Evolutionary conservation across 1,284 basidiomycete species (phyloP).

Genomic region (Tilletia walkeri): DNA sequence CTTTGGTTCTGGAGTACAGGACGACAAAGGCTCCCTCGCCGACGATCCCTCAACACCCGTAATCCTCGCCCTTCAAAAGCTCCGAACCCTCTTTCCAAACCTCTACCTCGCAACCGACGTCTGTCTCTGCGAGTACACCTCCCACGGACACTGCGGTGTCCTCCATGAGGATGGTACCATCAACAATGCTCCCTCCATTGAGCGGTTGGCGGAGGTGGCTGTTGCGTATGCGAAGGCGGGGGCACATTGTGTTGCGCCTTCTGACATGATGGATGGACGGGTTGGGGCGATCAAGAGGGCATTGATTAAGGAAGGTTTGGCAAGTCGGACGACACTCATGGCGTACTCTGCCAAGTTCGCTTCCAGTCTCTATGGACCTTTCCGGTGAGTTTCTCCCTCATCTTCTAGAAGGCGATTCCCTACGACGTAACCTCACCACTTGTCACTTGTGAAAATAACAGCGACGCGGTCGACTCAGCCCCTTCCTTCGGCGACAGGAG

Average conservation of each 20-base stretch:
- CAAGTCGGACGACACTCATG: constrained; percentile 75
- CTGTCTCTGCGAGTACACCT: constrained; percentile 99
- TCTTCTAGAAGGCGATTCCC: background rate
- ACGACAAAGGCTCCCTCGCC: constrained; percentile 76
- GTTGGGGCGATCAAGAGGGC: constrained; percentile 83
- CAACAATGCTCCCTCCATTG: constrained; percentile 60
- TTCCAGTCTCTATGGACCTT: constrained; percentile 92
- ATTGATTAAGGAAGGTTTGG: constrained; percentile 78
- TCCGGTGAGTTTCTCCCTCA: constrained; percentile 66
- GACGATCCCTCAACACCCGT: constrained; percentile 89
- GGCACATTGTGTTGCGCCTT: constrained; percentile 95
- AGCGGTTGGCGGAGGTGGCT: constrained; percentile 86
- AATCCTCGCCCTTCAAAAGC: constrained; percentile 78
- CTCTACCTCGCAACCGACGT: constrained; percentile 81
- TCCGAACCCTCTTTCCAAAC: constrained; percentile 73
- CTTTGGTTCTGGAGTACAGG: constrained; percentile 61
- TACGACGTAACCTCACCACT: background rate
- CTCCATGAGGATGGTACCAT: constrained; percentile 73
- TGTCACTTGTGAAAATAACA: constrained; percentile 49
- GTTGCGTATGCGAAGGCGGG: constrained; percentile 89
- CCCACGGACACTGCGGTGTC: constrained; percentile 93
- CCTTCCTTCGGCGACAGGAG: constrained; percentile 92
- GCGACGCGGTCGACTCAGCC: constrained; percentile 91
- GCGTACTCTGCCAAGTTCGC: constrained; percentile 99
- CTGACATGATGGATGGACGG: constrained; percentile 99